Evolutionary conservation across 257 asterid genomes (phyloP), one percentile per base, ranked within the genome.

Genomic region (Solanum habrochaites): DNA sequence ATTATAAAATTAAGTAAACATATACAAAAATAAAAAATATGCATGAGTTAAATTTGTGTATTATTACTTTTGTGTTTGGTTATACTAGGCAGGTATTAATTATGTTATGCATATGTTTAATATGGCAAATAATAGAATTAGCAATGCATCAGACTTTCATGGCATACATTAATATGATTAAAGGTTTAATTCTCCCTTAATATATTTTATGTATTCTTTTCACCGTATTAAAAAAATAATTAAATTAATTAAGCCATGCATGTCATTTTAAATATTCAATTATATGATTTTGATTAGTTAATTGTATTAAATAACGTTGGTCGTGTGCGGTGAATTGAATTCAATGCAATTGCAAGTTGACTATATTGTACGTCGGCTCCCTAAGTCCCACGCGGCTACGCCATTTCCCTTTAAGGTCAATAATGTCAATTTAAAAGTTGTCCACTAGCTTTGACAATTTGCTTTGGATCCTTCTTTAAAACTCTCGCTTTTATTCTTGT

Each of bases 331-430:
- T 78, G 83, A 78, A 25, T 78, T 78, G 43, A 78, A 45, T 45
- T 77, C 9, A 43, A 77, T 45, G 43, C 45, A 49, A 81, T 10
- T 47, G 69, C 66, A 27, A 78, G 62, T 27, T 78, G 85, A 81
- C 85, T 49, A 52, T 29, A 52, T 18, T 81, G 85, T 49, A n/a
- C 83, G 60, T 78, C 25, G 40, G 58, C 83, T n/a, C 37, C 83
- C 13, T 4, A 23, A 40, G 60, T 14, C 37, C 62, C 83, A 75
- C 83, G 39, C 39, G 42, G 64, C 85, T 21, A 80, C 67, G 43
- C 43, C 27, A 47, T 80, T 27, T 80, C 27, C 4, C 1, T 78
- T 45, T 9, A 31, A 45, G 84, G 16, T 29, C 42, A 45, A 78
- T 78, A 43, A 25, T 16, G 39, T 16, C 25, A 43, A 78, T 14